phyloP scores from a whole-genome alignment of 805 yeast genomes.

The Candida taoyuanica region DNA sequence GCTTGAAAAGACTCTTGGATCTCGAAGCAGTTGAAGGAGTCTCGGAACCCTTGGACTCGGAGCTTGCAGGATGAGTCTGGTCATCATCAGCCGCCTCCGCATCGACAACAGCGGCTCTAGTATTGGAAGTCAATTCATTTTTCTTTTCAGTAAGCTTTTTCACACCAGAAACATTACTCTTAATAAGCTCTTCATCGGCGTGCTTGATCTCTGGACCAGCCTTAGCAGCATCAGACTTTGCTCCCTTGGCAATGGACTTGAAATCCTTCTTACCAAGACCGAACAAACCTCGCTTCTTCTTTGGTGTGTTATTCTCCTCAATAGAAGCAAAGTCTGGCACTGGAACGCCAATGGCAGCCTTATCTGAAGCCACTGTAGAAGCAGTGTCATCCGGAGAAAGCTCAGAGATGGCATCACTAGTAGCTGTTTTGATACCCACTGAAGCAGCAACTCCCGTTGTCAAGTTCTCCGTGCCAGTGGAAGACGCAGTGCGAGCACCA shows the following conservation, averaged over 20 bases:
- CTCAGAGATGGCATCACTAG: neutral
- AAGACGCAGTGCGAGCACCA: constrained; percentile 1
- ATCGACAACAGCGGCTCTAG: constrained; percentile 5
- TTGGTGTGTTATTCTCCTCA: constrained; percentile 4
- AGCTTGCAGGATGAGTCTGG: neutral
- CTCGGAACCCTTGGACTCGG: neutral
- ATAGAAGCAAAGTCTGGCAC: constrained; percentile 7
- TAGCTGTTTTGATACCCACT: constrained; percentile 2
- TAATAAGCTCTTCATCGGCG: constrained; percentile 14
- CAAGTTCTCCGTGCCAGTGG: constrained; percentile 8
- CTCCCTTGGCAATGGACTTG: constrained; percentile 4
- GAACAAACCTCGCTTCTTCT: constrained; percentile 13
- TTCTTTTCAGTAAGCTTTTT: constrained; percentile 3
- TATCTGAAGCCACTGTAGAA: constrained; percentile 9
- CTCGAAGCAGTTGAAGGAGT: constrained; percentile 1
- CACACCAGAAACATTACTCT: constrained; percentile 23
- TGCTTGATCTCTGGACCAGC: constrained; percentile 25
- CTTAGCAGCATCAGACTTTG: constrained; percentile 19
- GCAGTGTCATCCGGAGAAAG: neutral
- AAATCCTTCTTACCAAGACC: constrained; percentile 11
- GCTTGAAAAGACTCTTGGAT: constrained; percentile 2
- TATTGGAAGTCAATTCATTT: constrained; percentile 7
- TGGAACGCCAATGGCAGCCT: constrained; percentile 7
- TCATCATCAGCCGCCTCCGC: neutral
- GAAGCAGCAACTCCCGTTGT: constrained; percentile 9